A percentile compares a stretch with the other conserved stretches of the same genome.
These are phyloP conservation scores for Elaeis oleifera DNA, from an alignment of 202 grass and related monocot species.

Conservation along the genomic window DNA sequence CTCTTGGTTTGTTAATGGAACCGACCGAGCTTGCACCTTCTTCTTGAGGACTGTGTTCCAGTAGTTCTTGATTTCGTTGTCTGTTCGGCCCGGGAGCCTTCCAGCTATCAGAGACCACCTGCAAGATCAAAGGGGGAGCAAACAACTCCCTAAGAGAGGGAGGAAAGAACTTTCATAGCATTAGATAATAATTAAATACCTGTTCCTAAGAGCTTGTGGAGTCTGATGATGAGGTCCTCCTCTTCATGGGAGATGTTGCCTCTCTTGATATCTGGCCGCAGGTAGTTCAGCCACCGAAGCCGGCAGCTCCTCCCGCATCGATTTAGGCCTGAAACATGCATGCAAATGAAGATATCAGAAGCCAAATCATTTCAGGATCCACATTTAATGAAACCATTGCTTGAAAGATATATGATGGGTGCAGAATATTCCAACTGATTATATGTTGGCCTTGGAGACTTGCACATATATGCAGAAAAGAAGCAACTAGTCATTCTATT, in stretches of 20 bases:
- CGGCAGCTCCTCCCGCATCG: constrained; percentile 42
- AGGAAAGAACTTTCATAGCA: too few relatives aligned
- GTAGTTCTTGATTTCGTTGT: constrained; percentile 11
- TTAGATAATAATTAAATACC: not conserved
- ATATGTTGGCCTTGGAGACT: too few relatives aligned
- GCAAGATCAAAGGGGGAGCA: not conserved
- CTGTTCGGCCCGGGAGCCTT: constrained; percentile 1
- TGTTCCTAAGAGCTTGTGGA: constrained; percentile 8
- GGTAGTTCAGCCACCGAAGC: constrained; percentile 78
- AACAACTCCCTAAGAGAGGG: not conserved
- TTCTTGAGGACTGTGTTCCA: constrained; percentile 10
- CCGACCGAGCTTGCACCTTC: not conserved
- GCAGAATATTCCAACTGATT: not conserved
- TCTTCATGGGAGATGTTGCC: not conserved
- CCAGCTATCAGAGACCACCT: constrained; percentile 8
- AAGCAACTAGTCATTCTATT: too few relatives aligned
- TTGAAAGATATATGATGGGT: not conserved
- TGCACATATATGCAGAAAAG: too few relatives aligned
- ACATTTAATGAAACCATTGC: not conserved
- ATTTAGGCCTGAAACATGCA: not conserved
- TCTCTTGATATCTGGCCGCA: constrained; percentile 28
- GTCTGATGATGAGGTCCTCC: constrained; percentile 11
- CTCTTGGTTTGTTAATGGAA: too few relatives aligned
- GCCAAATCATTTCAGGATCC: not conserved
- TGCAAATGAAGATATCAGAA: not conserved